phyloP scores from a whole-genome alignment of 1,284 basidiomycete species.

The Rhodotorula sp. region DNA sequence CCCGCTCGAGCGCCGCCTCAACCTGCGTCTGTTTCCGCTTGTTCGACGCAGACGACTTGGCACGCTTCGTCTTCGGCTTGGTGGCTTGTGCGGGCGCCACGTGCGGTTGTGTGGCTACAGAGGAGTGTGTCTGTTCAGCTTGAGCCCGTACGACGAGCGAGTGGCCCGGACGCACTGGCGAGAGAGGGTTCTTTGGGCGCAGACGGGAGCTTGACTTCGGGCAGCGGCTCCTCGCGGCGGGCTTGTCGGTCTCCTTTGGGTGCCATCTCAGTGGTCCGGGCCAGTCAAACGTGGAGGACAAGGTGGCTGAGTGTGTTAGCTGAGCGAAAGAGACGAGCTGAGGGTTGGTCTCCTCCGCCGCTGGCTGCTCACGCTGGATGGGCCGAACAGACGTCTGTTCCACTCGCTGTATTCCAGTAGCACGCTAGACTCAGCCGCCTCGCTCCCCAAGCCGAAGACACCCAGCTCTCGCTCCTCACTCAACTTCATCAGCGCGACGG shows the following conservation, averaged over 20 bases:
- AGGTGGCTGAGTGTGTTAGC: too few relatives aligned
- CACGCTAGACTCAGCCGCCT: too few relatives aligned
- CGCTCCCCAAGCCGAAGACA: too few relatives aligned
- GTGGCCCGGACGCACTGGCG: constrained; percentile 10
- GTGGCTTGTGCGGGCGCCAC: constrained; percentile 26
- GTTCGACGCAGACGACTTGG: constrained; percentile 6
- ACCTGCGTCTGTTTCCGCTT: constrained; percentile 17
- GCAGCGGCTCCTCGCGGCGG: constrained; percentile 12
- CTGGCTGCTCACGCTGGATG: too few relatives aligned
- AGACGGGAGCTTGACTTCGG: constrained; percentile 6
- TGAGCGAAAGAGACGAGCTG: too few relatives aligned
- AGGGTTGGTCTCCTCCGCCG: too few relatives aligned
- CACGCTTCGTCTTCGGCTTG: constrained; percentile 23
- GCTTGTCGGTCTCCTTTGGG: constrained; percentile 6
- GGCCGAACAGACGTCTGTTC: too few relatives aligned
- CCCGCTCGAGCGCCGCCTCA: constrained; percentile 25
- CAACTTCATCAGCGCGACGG: too few relatives aligned
- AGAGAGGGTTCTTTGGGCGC: constrained; percentile 7
- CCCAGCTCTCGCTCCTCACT: too few relatives aligned
- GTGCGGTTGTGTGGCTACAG: constrained; percentile 30
- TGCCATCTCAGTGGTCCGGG: too few relatives aligned
- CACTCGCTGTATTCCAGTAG: too few relatives aligned
- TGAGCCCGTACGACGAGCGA: background rate
- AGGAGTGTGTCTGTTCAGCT: background rate
- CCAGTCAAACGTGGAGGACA: too few relatives aligned